These are phyloP conservation scores for Neonothopanus nambi DNA, from an alignment of 1,284 basidiomycete species.

Conservation along the genomic window DNA sequence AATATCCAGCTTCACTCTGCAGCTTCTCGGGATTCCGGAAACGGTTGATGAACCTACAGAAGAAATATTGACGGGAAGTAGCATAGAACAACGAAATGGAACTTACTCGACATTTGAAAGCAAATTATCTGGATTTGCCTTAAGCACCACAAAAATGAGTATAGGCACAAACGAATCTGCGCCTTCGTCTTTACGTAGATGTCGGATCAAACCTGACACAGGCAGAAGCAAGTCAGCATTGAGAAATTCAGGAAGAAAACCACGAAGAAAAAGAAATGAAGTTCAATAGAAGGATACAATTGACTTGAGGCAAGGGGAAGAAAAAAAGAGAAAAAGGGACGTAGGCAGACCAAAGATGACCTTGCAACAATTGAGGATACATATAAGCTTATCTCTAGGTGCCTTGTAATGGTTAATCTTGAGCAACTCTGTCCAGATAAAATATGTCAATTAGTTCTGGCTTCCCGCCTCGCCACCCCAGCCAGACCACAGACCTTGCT, in stretches of 20 bases:
- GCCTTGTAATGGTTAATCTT: conserved; percentile 99
- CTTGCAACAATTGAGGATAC: conserved; percentile 97
- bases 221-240: conserved; percentile 9
- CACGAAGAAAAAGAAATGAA: neutral
- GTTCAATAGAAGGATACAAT: conserved; percentile 15
- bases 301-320: conserved; percentile 15
- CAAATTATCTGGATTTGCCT: conserved; percentile 90
- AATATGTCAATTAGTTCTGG: too few relatives aligned
- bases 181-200: conserved; percentile 75
- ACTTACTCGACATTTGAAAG: conserved; percentile 93
- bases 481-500: conserved; percentile 65
- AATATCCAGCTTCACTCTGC: conserved; percentile 96
- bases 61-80: neutral
- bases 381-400: conserved; percentile 96
- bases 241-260: neutral
- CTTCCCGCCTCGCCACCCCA: neutral
- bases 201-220: conserved; percentile 79
- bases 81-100: neutral
- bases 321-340: conserved; percentile 2
- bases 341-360: conserved; percentile 89
- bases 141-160: conserved; percentile 92
- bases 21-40: conserved; percentile 90
- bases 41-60: conserved; percentile 85
- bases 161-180: conserved; percentile 96
- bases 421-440: conserved; percentile 66